Percentiles rank a stretch among this genome's conserved stretches.
Conservation (phyloP, 352 stramenopile genomes). For the Phytophthora tubulina region DNA sequence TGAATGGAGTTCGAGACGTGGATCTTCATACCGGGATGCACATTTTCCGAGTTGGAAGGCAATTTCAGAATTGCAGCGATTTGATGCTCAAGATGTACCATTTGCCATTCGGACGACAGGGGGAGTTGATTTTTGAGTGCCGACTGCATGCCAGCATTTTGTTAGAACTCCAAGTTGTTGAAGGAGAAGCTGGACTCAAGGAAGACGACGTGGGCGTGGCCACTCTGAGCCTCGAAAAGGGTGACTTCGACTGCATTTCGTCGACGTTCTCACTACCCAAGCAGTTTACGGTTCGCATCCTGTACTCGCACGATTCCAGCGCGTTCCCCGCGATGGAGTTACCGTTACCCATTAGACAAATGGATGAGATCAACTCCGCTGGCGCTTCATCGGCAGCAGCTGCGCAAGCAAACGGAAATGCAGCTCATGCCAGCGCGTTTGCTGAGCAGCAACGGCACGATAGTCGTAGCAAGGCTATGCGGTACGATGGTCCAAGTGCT, state of each 20-base stretch:
- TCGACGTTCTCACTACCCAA: constrained; percentile 72
- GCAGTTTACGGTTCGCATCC: constrained; percentile 69
- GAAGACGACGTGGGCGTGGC: constrained; percentile 51
- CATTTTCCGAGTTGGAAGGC: constrained; percentile 72
- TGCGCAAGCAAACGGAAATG: constrained; percentile 22
- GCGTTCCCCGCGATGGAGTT: constrained; percentile 57
- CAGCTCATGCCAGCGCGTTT: constrained; percentile 32
- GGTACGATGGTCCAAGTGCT: constrained; percentile 74
- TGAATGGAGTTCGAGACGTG: constrained; percentile 80
- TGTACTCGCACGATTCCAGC: constrained; percentile 58
- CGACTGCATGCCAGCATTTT: constrained; percentile 80
- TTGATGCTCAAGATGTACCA: constrained; percentile 90
- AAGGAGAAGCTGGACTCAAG: constrained; percentile 31
- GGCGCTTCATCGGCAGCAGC: constrained; percentile 1
- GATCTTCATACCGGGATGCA: constrained; percentile 65
- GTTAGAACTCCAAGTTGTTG: constrained; percentile 60
- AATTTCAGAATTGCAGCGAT: constrained; percentile 71
- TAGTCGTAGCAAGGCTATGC: constrained; percentile 57
- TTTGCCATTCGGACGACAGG: constrained; percentile 85
- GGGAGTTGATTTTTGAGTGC: constrained; percentile 83
- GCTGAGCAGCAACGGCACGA: constrained; percentile 30
- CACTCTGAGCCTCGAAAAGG: constrained; percentile 67
- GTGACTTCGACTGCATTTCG: constrained; percentile 88
- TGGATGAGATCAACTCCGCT: constrained; percentile 26
- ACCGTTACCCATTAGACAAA: constrained; percentile 37